These are phyloP conservation scores for Dactylellina leptospora DNA, from an alignment of 2,329 filamentous ascomycete species.

Conservation along the genomic window DNA sequence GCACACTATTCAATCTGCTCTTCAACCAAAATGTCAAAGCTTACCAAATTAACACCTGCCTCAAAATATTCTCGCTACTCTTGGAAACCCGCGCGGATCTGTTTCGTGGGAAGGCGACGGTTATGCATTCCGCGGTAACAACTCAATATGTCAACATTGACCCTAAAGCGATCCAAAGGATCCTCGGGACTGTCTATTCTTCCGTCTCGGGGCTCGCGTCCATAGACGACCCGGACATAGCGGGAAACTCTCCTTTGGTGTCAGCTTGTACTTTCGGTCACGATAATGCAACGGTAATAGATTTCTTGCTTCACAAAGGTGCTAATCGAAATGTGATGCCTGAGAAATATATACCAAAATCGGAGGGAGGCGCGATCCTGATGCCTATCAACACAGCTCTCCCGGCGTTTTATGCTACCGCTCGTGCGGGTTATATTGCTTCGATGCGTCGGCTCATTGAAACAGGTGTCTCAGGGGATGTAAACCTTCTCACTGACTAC, in stretches of 20 bases:
- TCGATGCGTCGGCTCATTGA: slow-evolving; percentile 46
- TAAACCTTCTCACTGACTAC: slow-evolving; percentile 33
- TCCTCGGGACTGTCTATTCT: slow-evolving; percentile 33
- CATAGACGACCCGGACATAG: slow-evolving; percentile 38
- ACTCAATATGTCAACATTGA: slow-evolving; percentile 44
- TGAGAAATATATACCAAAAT: slow-evolving; percentile 9
- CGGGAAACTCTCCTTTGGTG: slow-evolving; percentile 38
- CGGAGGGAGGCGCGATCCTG: slow-evolving; percentile 2
- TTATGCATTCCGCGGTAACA: slow-evolving; percentile 44
- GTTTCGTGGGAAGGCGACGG: slow-evolving; percentile 44
- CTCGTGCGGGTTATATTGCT: slow-evolving; percentile 45
- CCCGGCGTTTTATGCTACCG: slow-evolving; percentile 40
- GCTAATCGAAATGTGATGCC: slow-evolving; percentile 9
- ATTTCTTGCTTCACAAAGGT: slow-evolving; percentile 31
- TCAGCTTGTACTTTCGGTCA: slow-evolving; percentile 44
- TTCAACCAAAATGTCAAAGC: slow-evolving; percentile 45
- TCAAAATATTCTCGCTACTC: slow-evolving; percentile 44
- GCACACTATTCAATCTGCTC: slow-evolving; percentile 44
- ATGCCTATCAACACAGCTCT: slow-evolving; percentile 4
- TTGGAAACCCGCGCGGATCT: slow-evolving; percentile 38
- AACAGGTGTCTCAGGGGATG: slow-evolving; percentile 27
- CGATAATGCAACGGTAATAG: slow-evolving; percentile 33
- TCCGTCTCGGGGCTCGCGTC: slow-evolving; percentile 37
- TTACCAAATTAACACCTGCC: slow-evolving; percentile 42
- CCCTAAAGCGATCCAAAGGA: slow-evolving; percentile 3